phyloP scores from a whole-genome alignment of 2,329 filamentous ascomycete genomes.

The Fusarium duplospermum region DNA sequence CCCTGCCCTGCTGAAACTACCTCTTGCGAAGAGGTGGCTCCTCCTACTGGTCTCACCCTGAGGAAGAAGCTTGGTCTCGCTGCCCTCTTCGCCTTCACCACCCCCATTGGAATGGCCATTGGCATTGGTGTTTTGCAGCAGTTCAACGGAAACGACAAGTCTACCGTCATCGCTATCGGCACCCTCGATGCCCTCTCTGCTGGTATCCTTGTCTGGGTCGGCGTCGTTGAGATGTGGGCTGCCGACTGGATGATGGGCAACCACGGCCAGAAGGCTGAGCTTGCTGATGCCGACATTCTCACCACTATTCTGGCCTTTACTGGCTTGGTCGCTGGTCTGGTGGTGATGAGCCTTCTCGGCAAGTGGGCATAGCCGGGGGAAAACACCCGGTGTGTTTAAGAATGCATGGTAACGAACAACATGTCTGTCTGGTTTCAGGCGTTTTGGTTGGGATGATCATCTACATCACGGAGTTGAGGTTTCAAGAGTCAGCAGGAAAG shows the following conservation, averaged over 20 bases:
- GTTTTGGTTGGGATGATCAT: neutral
- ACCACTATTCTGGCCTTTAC: slow-evolving; percentile 63
- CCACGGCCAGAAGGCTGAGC: slow-evolving; percentile 56
- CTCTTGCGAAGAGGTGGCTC: slow-evolving; percentile 23
- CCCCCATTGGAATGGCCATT: slow-evolving; percentile 83
- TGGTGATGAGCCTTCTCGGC: slow-evolving; percentile 77
- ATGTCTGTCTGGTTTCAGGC: slow-evolving; percentile 13
- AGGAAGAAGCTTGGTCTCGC: slow-evolving; percentile 71
- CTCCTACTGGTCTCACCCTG: slow-evolving; percentile 48
- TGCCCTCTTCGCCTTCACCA: slow-evolving; percentile 74
- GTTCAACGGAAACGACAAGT: slow-evolving; percentile 79
- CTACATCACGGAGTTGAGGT: slow-evolving; percentile 24
- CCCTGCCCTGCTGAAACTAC: slow-evolving; percentile 37
- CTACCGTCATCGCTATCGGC: slow-evolving; percentile 77
- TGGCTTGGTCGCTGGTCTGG: slow-evolving; percentile 70
- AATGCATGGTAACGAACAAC: slow-evolving; percentile 1
- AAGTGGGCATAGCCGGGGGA: slow-evolving; percentile 73
- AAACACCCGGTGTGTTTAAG: neutral
- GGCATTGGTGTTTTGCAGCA: slow-evolving; percentile 76
- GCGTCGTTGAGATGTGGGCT: slow-evolving; percentile 83
- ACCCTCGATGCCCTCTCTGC: slow-evolving; percentile 80
- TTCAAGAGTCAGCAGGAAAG: neutral
- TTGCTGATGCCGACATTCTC: slow-evolving; percentile 62
- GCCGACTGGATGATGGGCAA: slow-evolving; percentile 74
- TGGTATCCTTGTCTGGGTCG: slow-evolving; percentile 83